Percentiles rank a stretch among this genome's conserved stretches.
These are phyloP conservation scores for Trichoderma gamsii DNA, from an alignment of 495 filamentous ascomycete genomes.

Conservation along the genomic window DNA sequence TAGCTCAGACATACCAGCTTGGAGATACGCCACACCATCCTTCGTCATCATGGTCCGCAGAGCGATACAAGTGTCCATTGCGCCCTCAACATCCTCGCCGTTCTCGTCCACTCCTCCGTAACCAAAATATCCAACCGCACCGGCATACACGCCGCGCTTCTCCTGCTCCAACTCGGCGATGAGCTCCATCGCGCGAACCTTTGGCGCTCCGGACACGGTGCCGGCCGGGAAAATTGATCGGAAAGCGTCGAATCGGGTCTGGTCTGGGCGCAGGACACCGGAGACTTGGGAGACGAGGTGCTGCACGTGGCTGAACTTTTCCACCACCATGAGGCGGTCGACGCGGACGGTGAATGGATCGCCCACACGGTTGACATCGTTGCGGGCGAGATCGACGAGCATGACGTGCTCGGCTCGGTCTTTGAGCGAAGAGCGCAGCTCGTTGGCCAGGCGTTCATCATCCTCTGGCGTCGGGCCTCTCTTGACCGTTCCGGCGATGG, in stretches of 20 bases:
- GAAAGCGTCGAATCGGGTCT: constrained; percentile 93
- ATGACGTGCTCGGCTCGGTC: constrained; percentile 98
- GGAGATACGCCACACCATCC: constrained; percentile 83
- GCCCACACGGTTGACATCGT: constrained; percentile 94
- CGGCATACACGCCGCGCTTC: constrained; percentile 91
- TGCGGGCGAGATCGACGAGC: constrained; percentile 95
- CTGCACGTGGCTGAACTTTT: constrained; percentile 94
- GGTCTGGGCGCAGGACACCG: constrained; percentile 70
- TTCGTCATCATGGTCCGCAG: constrained; percentile 93
- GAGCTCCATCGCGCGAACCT: constrained; percentile 93
- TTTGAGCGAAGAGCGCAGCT: constrained; percentile 75
- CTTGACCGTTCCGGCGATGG: constrained; percentile 91
- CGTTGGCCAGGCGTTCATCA: constrained; percentile 70
- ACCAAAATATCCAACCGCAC: constrained; percentile 92
- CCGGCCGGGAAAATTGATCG: constrained; percentile 93
- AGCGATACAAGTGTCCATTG: constrained; percentile 99
- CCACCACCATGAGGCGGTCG: constrained; percentile 90
- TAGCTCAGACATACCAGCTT: constrained; percentile 54
- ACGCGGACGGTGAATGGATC: constrained; percentile 83
- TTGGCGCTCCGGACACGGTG: constrained; percentile 89
- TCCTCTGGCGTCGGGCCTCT: constrained; percentile 74
- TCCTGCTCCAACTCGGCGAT: constrained; percentile 91
- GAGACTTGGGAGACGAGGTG: constrained; percentile 94
- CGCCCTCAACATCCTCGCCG: constrained; percentile 55
- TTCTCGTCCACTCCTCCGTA: constrained; percentile 51